Percentiles rank a stretch among this genome's conserved stretches.
These are phyloP conservation scores for Petunia hybrid DNA, from an alignment of 305 asterid genomes.

Conservation along the genomic window DNA sequence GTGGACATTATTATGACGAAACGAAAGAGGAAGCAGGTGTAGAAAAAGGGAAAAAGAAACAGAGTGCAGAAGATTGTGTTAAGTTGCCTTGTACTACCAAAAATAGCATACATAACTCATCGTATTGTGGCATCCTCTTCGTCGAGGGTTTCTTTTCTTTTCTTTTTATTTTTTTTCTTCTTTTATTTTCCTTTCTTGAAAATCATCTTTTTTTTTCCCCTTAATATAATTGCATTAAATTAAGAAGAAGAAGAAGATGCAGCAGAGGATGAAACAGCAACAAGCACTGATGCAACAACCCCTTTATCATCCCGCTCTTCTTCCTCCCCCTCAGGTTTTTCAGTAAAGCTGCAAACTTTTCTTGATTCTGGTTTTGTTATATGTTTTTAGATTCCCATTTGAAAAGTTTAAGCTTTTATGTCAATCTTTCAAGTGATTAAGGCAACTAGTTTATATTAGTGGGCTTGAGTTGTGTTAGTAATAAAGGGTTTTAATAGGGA, in stretches of 20 bases:
- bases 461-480: background rate
- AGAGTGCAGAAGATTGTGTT: background rate
- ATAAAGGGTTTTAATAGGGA: background rate
- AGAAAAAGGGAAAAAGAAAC: background rate
- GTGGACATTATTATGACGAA: too few relatives aligned
- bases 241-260: slow-evolving; percentile 42
- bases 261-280: slow-evolving; percentile 69
- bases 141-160: slow-evolving; percentile 50
- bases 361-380: slow-evolving; percentile 13
- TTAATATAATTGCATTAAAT: slow-evolving; percentile 7
- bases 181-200: background rate
- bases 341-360: background rate
- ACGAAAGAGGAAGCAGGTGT: background rate
- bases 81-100: background rate
- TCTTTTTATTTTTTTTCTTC: background rate
- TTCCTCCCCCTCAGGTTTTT: slow-evolving; percentile 81
- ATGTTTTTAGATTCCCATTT: background rate
- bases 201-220: background rate
- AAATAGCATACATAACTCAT: background rate
- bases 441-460: background rate
- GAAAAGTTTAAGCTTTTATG: background rate
- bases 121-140: slow-evolving; percentile 35
- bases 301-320: slow-evolving; percentile 79
- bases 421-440: background rate
- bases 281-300: slow-evolving; percentile 92